Evolutionary conservation across 495 filamentous ascomycete species (phyloP).

Genomic region (Cercophora samala): DNA sequence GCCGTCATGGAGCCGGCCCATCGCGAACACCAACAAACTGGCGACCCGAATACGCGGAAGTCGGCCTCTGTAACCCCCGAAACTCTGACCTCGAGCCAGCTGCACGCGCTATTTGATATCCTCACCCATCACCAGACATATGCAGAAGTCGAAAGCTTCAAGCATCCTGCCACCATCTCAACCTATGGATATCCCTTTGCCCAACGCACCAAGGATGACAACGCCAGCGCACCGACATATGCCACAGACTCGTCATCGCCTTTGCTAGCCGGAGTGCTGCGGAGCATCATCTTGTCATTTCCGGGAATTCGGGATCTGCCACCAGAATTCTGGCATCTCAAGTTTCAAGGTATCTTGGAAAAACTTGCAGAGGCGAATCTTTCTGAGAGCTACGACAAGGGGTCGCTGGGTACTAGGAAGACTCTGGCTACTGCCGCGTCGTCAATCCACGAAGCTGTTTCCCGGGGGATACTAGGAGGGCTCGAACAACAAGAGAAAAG

Average conservation of each 20-base stretch:
- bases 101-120: conserved; percentile 62
- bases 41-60: not conserved
- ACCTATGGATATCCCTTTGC: conserved; percentile 59
- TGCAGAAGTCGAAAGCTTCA: conserved; percentile 59
- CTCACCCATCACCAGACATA: conserved; percentile 64
- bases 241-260: conserved; percentile 46
- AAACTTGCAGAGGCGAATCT: conserved; percentile 57
- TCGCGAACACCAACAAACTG: not conserved
- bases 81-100: conserved; percentile 47
- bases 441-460: conserved; percentile 57
- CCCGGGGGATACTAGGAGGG: conserved; percentile 54
- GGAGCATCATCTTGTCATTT: conserved; percentile 52
- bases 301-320: conserved; percentile 57
- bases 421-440: conserved; percentile 62
- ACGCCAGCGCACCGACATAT: conserved; percentile 15
- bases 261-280: conserved; percentile 56
- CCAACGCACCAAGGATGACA: conserved; percentile 16
- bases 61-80: conserved; percentile 9
- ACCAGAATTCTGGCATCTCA: conserved; percentile 54
- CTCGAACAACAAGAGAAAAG: conserved; percentile 35
- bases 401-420: conserved; percentile 59
- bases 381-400: conserved; percentile 69
- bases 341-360: conserved; percentile 45
- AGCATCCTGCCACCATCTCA: conserved; percentile 50
- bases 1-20: not conserved